Evolutionary conservation across 2,329 filamentous ascomycete genomes (phyloP).

Genomic region (Cladosporium sp.): DNA sequence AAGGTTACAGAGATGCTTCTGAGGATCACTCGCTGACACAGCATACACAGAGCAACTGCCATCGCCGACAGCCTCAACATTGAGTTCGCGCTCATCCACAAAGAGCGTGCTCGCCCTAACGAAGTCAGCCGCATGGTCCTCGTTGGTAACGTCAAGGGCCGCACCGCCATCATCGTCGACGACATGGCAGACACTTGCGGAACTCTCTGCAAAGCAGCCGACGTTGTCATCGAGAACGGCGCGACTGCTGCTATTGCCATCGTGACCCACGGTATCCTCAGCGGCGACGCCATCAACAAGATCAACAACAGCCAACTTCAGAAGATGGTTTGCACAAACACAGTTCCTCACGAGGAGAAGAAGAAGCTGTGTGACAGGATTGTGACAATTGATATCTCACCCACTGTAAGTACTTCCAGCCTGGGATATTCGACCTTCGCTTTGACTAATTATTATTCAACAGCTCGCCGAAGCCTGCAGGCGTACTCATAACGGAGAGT

Average conservation of each 20-base stretch:
- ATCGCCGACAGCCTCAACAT: slow-evolving; percentile 91
- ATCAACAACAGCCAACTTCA: slow-evolving; percentile 75
- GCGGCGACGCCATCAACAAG: slow-evolving; percentile 82
- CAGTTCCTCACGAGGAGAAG: slow-evolving; percentile 78
- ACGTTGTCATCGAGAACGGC: slow-evolving; percentile 82
- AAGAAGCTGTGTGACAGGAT: slow-evolving; percentile 75
- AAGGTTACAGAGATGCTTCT: background rate
- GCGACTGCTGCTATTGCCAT: slow-evolving; percentile 89
- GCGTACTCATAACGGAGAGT: slow-evolving; percentile 68
- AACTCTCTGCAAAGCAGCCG: slow-evolving; percentile 82
- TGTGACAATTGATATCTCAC: slow-evolving; percentile 88
- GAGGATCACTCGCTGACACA: slow-evolving; percentile 10
- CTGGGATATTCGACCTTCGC: no score
- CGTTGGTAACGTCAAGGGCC: slow-evolving; percentile 89
- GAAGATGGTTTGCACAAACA: slow-evolving; percentile 87
- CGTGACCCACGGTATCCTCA: slow-evolving; percentile 90
- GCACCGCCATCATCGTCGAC: slow-evolving; percentile 92
- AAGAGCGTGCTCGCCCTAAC: slow-evolving; percentile 87
- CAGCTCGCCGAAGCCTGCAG: slow-evolving; percentile 68
- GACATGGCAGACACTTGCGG: slow-evolving; percentile 98
- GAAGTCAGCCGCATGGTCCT: slow-evolving; percentile 92
- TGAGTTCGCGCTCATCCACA: slow-evolving; percentile 92
- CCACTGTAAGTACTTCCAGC: slow-evolving; percentile 61
- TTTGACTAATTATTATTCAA: no score
- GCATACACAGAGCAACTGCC: slow-evolving; percentile 67